Base-by-base conservation (phyloP, 2,329 filamentous ascomycete species). In the Penicillium sp. region DNA sequence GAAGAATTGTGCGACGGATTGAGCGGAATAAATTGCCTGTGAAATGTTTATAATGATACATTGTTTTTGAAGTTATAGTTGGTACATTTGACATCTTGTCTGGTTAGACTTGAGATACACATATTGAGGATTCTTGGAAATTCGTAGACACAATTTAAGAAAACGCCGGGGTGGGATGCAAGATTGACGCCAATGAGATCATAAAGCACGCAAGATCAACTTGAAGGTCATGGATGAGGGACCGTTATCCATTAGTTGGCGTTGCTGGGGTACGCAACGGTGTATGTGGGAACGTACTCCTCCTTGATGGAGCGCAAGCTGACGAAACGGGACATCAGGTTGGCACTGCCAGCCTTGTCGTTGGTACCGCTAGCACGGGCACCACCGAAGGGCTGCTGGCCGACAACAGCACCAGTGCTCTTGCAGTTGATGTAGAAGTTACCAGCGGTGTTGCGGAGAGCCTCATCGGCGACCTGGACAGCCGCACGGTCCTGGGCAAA, bases 371-470 rank as follows among this genome's bases (percentile, higher is more conserved):
- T 87, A 7, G 85, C 86, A 61, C 87, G 79, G 13, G 85, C 82
- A 52, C 87, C 87, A 23, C 87, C 87, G 70, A 90, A 90, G 4
- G 87, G 84, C 77, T 90, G 87, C 76, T 90, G 87, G 15, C 86
- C 87, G 8, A 89, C 87, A 25, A 90, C 86, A 16, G 87, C 87
- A 39, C 87, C 87, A 2, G 87, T 90, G 73, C 84, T 77, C 68
- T 78, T 77, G 66, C 70, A 75, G 66, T 78, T 77, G 58, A 77
- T 72, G 57, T 77, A 77, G 60, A 77, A 75, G 61, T 76, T 77
- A 5, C 75, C 75, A 38, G 74, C 75, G 11, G 73, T 62, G 53
- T 71, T 69, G 39, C 73, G 71, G 31, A 77, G 69, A 39, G 63
- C 69, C 33, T 75, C 70, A 34, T 72, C 68, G 4, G 75, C 75